phyloP scores from a whole-genome alignment of 306 rosid species.

The Prinsepia uniflora region DNA sequence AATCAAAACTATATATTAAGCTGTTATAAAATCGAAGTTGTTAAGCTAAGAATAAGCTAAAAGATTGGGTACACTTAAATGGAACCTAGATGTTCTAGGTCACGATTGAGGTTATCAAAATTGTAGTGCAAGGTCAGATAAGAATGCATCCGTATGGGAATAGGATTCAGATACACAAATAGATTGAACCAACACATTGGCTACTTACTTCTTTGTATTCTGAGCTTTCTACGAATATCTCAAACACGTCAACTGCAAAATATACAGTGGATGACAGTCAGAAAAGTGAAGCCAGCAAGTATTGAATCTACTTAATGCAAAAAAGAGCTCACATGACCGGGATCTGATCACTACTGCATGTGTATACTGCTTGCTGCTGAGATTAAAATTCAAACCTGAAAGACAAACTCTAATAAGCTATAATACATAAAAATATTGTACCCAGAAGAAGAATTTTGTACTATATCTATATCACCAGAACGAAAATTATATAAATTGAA shows the following conservation, averaged over 20 bases:
- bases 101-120: background rate
- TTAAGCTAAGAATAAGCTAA: background rate
- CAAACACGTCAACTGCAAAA: slow-evolving; percentile 67
- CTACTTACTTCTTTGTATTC: slow-evolving; percentile 79
- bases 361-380: slow-evolving; percentile 59
- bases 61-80: background rate
- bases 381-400: slow-evolving; percentile 65
- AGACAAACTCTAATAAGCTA: slow-evolving; percentile 22
- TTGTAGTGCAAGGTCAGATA: background rate
- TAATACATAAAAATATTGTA: background rate
- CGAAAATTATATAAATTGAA: background rate
- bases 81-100: background rate
- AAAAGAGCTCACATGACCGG: slow-evolving; percentile 65
- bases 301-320: slow-evolving; percentile 22
- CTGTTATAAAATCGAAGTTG: background rate
- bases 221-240: slow-evolving; percentile 60
- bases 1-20: background rate
- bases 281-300: slow-evolving; percentile 23
- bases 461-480: background rate
- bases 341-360: slow-evolving; percentile 72
- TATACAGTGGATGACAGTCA: slow-evolving; percentile 28
- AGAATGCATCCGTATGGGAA: background rate
- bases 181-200: slow-evolving; percentile 12
- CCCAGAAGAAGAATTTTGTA: background rate
- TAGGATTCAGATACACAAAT: background rate